Evolutionary conservation across 306 rosid species (phyloP).

Genomic region (Carpinus fangiana): DNA sequence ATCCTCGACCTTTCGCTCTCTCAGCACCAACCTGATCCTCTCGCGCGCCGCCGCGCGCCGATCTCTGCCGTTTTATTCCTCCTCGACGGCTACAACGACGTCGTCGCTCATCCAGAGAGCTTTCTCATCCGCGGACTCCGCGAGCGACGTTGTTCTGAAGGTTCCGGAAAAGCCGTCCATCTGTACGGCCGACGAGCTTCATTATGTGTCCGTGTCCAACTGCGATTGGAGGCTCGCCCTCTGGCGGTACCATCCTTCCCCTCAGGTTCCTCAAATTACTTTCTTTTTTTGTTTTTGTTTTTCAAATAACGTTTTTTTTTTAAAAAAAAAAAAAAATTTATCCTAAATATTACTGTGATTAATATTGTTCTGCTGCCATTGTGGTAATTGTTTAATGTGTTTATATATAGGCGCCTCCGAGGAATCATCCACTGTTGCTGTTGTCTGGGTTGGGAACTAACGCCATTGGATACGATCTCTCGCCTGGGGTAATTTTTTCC

Average conservation of each 20-base stretch:
- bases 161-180: constrained; percentile 66
- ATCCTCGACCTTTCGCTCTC: constrained; percentile 43
- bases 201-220: constrained; percentile 72
- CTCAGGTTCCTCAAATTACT: constrained; percentile 41
- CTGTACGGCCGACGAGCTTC: constrained; percentile 97
- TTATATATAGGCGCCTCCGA: constrained; percentile 63
- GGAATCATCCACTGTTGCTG: constrained; percentile 86
- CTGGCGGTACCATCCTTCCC: constrained; percentile 91
- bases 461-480: constrained; percentile 96
- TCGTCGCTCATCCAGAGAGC: constrained; percentile 53
- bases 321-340: background rate
- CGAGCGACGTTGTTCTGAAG: constrained; percentile 27
- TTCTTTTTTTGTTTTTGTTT: background rate
- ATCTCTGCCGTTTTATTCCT: constrained; percentile 12
- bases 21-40: constrained; percentile 21
- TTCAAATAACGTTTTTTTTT: background rate
- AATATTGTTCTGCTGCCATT: background rate
- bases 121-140: constrained; percentile 44
- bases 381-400: background rate
- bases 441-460: constrained; percentile 97
- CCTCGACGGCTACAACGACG: constrained; percentile 4
- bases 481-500: constrained; percentile 56
- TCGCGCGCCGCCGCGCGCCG: constrained; percentile 49
- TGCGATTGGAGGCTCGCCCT: constrained; percentile 93
- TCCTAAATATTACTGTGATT: background rate